Evolutionary conservation across 371 early-diverging fungal species (phyloP), one percentile per base, ranked within the genome.

Genomic region (Parasitella parasitica): DNA sequence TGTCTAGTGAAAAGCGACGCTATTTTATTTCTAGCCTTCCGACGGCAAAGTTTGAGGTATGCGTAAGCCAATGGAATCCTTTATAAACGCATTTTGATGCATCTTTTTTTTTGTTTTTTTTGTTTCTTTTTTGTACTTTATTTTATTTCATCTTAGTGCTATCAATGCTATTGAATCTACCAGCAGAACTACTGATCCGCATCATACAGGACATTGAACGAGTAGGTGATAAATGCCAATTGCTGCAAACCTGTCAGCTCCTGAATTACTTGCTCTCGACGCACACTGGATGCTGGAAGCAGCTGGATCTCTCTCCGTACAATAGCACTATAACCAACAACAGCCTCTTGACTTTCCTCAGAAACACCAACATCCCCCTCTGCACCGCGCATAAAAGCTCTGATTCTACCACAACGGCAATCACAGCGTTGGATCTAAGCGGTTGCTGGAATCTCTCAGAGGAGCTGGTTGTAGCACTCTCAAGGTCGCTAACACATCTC

Each of bases 371-470:
- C 9, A 68, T 73, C 22, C 56, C 61, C 1, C 62, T 71, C 41
- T 11, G 61, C 12, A 13, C 27, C 0, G 28, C 41, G 1, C 11
- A 11, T 18, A 48, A 6, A 6, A 26, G 48, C 36, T 2, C 34
- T 2, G 13, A 24, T 12, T 32, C 3, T 28, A 5, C 16, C 0
- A 30, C 32, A 13, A 36, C 35, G 7, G 20, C 36, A 9, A 55
- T 61, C 27, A 28, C 48, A 0, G 32, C 54, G 24, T 46, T 56
- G 53, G 69, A 80, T 52, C 18, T 80, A 4, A 76, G 77, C 38
- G 75, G 80, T 1, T 80, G 80, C 36, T 64, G 64, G 58, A 57
- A 54, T 5, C 16, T 80, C 36, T 73, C 67, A 8, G 59, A 69
- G 12, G 71, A 69, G 7, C 59, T 73, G 32, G 32, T 75, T 2